phyloP scores from a whole-genome alignment of 2,329 filamentous ascomycete genomes.

The Rugonectria rugulosa region DNA sequence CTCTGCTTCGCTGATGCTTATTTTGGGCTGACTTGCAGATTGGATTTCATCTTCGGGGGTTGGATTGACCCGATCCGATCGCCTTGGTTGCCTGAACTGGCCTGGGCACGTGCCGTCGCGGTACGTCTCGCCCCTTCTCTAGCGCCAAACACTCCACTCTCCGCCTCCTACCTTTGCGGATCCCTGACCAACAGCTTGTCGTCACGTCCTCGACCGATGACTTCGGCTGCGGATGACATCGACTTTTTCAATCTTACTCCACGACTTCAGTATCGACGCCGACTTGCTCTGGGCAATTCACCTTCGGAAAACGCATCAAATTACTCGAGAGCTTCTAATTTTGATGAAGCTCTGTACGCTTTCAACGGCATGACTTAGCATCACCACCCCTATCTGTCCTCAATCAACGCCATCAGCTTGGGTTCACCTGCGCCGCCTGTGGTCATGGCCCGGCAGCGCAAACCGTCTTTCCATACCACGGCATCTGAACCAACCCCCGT shows the following conservation, averaged over 20 bases:
- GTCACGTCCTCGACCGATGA: slow-evolving; percentile 22
- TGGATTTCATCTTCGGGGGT: not conserved
- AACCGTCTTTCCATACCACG: slow-evolving; percentile 34
- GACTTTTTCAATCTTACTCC: slow-evolving; percentile 1
- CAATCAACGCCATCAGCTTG: slow-evolving; percentile 8
- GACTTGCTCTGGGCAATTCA: not conserved
- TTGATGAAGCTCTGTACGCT: slow-evolving; percentile 1
- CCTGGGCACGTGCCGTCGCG: not conserved
- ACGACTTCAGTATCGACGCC: not conserved
- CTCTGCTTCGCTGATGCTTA: too few relatives aligned
- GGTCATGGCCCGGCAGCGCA: not conserved
- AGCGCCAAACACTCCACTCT: slow-evolving; percentile 9
- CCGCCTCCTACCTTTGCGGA: slow-evolving; percentile 8
- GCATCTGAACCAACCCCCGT: slow-evolving; percentile 32
- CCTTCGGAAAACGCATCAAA: not conserved
- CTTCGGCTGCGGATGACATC: slow-evolving; percentile 19
- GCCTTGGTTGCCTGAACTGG: not conserved
- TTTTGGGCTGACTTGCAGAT: slow-evolving; percentile 1
- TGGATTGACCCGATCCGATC: not conserved
- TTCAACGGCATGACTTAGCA: slow-evolving; percentile 16
- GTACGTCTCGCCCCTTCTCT: slow-evolving; percentile 1
- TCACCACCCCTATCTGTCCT: slow-evolving; percentile 6
- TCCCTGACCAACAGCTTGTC: slow-evolving; percentile 21
- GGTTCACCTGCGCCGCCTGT: not conserved
- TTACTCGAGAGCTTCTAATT: not conserved